phyloP scores from a whole-genome alignment of 371 early-diverging fungal genomes.

The Mucor plumbeus region DNA sequence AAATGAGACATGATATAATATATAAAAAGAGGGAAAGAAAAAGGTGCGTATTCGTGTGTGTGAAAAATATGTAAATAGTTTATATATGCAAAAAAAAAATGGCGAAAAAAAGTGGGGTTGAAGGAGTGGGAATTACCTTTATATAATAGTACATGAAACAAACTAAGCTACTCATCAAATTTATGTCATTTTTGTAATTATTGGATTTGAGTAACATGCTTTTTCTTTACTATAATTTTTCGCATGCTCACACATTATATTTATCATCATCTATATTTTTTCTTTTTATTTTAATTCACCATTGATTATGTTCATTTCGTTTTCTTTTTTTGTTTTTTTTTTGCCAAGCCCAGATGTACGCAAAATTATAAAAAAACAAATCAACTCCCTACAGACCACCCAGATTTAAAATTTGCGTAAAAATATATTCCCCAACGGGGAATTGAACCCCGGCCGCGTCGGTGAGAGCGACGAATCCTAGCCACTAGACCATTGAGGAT shows the following conservation, averaged over 20 bases:
- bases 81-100: slow-evolving; percentile 4
- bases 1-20: slow-evolving; percentile 36
- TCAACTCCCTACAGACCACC: too few relatives aligned
- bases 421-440: slow-evolving; percentile 19
- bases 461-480: slow-evolving; percentile 33
- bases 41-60: background rate
- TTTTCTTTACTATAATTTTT: too few relatives aligned
- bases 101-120: background rate
- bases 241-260: too few relatives aligned
- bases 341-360: too few relatives aligned
- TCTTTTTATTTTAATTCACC: too few relatives aligned
- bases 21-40: background rate
- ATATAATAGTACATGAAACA: background rate
- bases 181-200: background rate
- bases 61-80: slow-evolving; percentile 1
- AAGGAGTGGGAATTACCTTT: background rate
- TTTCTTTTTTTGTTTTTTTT: too few relatives aligned
- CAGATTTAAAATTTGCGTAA: background rate
- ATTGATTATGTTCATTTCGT: too few relatives aligned
- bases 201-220: background rate
- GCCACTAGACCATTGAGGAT: slow-evolving; percentile 29
- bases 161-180: background rate
- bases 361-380: too few relatives aligned
- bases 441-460: slow-evolving; percentile 33
- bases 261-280: too few relatives aligned